These are phyloP conservation scores for Talaromyces amestolkiae DNA, from an alignment of 2,329 filamentous ascomycete species.

Conservation along the genomic window DNA sequence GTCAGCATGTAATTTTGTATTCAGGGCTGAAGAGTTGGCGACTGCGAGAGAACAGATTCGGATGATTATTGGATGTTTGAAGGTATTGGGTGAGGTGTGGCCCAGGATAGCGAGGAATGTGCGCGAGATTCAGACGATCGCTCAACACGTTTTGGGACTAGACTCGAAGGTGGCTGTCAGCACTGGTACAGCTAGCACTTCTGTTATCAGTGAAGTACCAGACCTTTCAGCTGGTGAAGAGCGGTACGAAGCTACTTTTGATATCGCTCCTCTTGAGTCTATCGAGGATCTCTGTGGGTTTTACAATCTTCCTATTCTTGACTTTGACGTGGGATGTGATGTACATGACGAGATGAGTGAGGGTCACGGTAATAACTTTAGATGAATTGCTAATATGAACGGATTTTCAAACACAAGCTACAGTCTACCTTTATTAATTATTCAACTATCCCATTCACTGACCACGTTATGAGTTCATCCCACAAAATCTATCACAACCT, in stretches of 20 bases:
- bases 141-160: conserved; percentile 31
- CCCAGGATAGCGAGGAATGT: conserved; percentile 38
- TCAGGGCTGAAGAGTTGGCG: conserved; percentile 34
- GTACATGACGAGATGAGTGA: neutral
- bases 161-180: neutral
- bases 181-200: neutral
- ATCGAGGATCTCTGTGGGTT: conserved; percentile 25
- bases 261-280: conserved; percentile 19
- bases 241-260: neutral
- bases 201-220: neutral
- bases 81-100: conserved; percentile 39
- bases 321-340: neutral
- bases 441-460: neutral
- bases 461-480: neutral
- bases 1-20: conserved; percentile 39
- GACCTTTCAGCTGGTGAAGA: neutral
- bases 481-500: neutral
- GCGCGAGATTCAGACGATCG: conserved; percentile 42
- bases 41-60: conserved; percentile 45
- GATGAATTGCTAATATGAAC: neutral
- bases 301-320: conserved; percentile 17
- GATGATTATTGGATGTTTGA: conserved; percentile 44
- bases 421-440: neutral
- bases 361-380: neutral
- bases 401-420: neutral